Conservation (phyloP, 2,329 filamentous ascomycete species). For the Byssothecium circinans region DNA sequence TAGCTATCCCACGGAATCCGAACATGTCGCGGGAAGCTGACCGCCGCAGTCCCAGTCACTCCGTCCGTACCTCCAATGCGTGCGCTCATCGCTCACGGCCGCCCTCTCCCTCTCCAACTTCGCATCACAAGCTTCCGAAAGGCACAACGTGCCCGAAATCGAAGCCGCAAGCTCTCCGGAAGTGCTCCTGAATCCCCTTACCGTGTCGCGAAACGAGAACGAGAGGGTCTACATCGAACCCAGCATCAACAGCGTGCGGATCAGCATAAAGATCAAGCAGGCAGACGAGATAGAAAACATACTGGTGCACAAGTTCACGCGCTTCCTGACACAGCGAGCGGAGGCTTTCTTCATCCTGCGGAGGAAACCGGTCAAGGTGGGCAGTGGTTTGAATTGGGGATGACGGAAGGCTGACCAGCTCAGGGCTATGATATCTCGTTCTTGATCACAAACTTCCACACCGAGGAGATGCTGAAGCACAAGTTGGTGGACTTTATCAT, state of each 20-base stretch:
- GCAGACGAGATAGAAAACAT: conserved; percentile 99
- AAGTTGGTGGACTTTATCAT: conserved; percentile 99
- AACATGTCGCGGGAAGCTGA: conserved; percentile 24
- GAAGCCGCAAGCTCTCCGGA: conserved; percentile 92
- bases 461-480: conserved; percentile 97
- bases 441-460: conserved; percentile 97
- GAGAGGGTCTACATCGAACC: conserved; percentile 96
- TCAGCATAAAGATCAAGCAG: conserved; percentile 99
- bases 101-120: conserved; percentile 96
- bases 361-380: conserved; percentile 90
- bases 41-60: conserved; percentile 82
- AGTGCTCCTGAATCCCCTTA: conserved; percentile 87
- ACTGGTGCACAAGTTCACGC: conserved; percentile 95
- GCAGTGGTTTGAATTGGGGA: conserved; percentile 18
- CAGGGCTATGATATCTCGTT: conserved; percentile 99
- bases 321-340: conserved; percentile 92
- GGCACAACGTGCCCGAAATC: conserved; percentile 97
- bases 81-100: conserved; percentile 89
- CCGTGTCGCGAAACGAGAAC: conserved; percentile 92
- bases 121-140: conserved; percentile 91
- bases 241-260: conserved; percentile 92
- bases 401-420: conserved; percentile 17
- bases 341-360: conserved; percentile 96
- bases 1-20: conserved; percentile 12
- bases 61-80: conserved; percentile 93